These are phyloP conservation scores for Coemansia brasiliensis DNA, from an alignment of 192 early-diverging fungal genomes.

Conservation along the genomic window DNA sequence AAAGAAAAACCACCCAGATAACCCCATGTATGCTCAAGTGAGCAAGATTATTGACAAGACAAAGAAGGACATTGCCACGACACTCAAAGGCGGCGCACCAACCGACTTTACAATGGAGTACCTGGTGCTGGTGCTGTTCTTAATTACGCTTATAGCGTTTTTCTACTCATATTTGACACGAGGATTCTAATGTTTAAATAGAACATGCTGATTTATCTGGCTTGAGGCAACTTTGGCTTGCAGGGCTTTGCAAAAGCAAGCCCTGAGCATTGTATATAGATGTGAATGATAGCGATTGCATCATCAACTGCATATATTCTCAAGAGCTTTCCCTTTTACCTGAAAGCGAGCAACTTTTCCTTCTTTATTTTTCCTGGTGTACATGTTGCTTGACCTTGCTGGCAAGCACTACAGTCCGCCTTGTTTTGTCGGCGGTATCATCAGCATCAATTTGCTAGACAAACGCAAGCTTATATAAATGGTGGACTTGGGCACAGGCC, in stretches of 20 bases:
- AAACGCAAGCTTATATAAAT: neutral
- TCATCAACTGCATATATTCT: no score
- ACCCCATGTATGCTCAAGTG: slow-evolving; percentile 67
- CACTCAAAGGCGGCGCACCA: slow-evolving; percentile 47
- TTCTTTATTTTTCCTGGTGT: neutral
- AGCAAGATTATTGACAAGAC: slow-evolving; percentile 54
- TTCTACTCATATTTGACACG: slow-evolving; percentile 33
- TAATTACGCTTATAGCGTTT: slow-evolving; percentile 21
- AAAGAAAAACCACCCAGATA: slow-evolving; percentile 59
- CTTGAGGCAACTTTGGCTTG: no score
- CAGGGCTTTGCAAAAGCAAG: no score
- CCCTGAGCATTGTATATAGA: no score
- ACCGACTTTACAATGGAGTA: slow-evolving; percentile 49
- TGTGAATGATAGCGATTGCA: no score
- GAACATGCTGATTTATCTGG: no score
- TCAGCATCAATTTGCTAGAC: neutral
- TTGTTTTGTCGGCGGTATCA: neutral
- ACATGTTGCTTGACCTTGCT: no score
- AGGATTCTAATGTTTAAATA: neutral
- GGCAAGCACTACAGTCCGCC: neutral
- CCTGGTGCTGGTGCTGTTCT: slow-evolving; percentile 29
- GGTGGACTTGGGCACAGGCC: neutral
- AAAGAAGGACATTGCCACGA: slow-evolving; percentile 43
- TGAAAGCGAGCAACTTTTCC: neutral
- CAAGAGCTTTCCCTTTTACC: no score